Base-by-base conservation (phyloP, 441 rosid genomes). In the Geranium incanum region DNA sequence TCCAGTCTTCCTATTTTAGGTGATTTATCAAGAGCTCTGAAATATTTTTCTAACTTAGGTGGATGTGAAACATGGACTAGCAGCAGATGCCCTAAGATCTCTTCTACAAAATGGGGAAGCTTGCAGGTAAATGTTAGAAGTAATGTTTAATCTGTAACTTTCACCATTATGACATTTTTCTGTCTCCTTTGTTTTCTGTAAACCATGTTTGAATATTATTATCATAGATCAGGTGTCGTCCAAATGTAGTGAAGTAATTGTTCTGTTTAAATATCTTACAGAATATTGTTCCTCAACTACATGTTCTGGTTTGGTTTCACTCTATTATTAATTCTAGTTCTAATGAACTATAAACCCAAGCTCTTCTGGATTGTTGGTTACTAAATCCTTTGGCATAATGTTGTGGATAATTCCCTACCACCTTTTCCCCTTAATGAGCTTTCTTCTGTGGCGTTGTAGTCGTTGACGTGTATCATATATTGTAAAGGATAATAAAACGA, bases 101-200 rank as follows among this genome's bases (percentile, higher is more conserved):
- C 78, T 91, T 83, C 82, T 91, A 82, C 70, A 66, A 77, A 83
- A 88, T 69, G 96, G 92, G 59, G 96, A 93, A 84, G 80, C 79
- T 74, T 82, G 82, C 88, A 85, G 96, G 96, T 89, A 75, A 76
- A 67, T 78, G 28, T 67, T 36, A 36, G 75, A 67, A 67, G 18
- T 39, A 48, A 55, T 71, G 21, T 37, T 57, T 48, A 8, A 41
- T 16, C 48, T 13, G 59, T 38, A 28, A 23, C 16, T 43, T 71
- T 41, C 23, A 13, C 11, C 1, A 16, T 12, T 60, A 0, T 9
- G 23, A 21, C 33, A 28, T 50, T 33, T 28, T 69, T 28, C 33
- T 43, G 36, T 60, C 41, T 73, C 39, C 55, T 60, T 23, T 57
- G 5, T 6, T 36, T 74, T 66, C 18, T 11, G 7, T 33, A 63